Conservation (phyloP, 2,329 filamentous ascomycete species). For the Penicillium sp. region DNA sequence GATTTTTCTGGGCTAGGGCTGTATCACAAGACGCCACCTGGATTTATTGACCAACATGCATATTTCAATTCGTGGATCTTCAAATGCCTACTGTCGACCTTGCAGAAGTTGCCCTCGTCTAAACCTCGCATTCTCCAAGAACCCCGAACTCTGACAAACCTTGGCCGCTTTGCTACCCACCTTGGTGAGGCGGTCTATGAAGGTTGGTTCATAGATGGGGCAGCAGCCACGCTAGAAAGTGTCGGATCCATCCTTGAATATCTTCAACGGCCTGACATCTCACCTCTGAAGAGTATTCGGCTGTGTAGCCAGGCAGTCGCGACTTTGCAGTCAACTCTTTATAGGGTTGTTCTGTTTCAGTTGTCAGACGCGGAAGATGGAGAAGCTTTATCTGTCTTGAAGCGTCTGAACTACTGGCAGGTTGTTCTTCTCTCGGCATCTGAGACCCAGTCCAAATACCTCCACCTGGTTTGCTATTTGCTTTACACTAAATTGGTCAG, state of each 20-base stretch:
- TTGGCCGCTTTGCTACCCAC: constrained; percentile 76
- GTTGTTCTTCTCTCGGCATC: constrained; percentile 79
- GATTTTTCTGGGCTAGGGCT: constrained; percentile 87
- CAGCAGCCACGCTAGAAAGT: constrained; percentile 80
- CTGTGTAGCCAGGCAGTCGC: constrained; percentile 81
- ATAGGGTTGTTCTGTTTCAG: constrained; percentile 74
- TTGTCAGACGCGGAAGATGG: constrained; percentile 77
- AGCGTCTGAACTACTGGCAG: constrained; percentile 93
- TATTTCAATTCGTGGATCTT: constrained; percentile 92
- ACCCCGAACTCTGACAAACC: constrained; percentile 79
- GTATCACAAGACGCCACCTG: constrained; percentile 83
- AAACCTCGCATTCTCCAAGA: constrained; percentile 73
- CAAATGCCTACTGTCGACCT: constrained; percentile 67
- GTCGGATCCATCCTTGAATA: constrained; percentile 82
- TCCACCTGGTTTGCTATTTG: constrained; percentile 86
- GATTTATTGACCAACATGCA: constrained; percentile 90
- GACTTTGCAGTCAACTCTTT: constrained; percentile 71
- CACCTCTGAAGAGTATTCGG: constrained; percentile 79
- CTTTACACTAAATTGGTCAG: constrained; percentile 87
- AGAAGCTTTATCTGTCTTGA: constrained; percentile 69
- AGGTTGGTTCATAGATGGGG: constrained; percentile 92
- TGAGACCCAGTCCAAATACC: constrained; percentile 73
- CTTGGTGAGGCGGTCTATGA: constrained; percentile 90
- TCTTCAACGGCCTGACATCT: constrained; percentile 78
- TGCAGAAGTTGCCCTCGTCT: constrained; percentile 68